A percentile compares a stretch with the other conserved stretches of the same genome.
Evolutionary conservation across 139 green algal species (phyloP).

Genomic region (Cymbomonas tetramitiformis): DNA sequence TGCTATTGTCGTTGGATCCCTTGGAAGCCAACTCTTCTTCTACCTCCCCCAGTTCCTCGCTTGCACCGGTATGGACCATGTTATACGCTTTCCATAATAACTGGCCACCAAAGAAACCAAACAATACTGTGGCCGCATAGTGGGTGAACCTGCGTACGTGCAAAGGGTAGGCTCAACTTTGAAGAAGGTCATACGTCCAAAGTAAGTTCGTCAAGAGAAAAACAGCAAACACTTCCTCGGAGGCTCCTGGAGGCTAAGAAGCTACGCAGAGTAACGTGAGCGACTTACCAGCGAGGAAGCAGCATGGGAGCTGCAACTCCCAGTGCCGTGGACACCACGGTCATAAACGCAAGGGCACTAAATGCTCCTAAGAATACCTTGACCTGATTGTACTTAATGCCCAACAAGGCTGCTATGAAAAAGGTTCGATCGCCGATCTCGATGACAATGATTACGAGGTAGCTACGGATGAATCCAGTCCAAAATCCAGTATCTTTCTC

Average conservation of each 20-base stretch:
- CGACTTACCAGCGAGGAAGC: constrained; percentile 36
- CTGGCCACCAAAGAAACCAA: constrained; percentile 73
- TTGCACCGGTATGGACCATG: constrained; percentile 34
- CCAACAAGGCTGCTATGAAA: constrained; percentile 83
- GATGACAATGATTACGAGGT: constrained; percentile 47
- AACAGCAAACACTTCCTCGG: too few species aligned
- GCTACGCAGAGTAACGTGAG: too few species aligned
- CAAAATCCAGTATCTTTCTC: too few species aligned
- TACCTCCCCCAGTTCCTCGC: constrained; percentile 32
- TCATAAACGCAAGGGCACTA: constrained; percentile 74
- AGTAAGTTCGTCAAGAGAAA: too few species aligned
- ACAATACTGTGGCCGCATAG: constrained; percentile 61
- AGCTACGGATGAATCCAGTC: too few species aligned
- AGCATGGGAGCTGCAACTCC: constrained; percentile 71
- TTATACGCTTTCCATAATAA: constrained; percentile 48
- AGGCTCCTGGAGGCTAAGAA: too few species aligned
- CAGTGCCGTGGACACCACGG: constrained; percentile 60
- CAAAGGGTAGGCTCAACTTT: too few species aligned
- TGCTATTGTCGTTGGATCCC: constrained; percentile 13
- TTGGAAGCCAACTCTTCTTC: constrained; percentile 24
- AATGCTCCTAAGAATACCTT: constrained; percentile 64
- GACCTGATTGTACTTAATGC: constrained; percentile 52
- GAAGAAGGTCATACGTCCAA: too few species aligned
- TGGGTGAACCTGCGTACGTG: constrained; percentile 75
- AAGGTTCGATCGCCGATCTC: constrained; percentile 91